Evolutionary conservation across 2,329 filamentous ascomycete genomes (phyloP), one percentile per base, ranked within the genome.

Genomic region (Pezicula radicicola): DNA sequence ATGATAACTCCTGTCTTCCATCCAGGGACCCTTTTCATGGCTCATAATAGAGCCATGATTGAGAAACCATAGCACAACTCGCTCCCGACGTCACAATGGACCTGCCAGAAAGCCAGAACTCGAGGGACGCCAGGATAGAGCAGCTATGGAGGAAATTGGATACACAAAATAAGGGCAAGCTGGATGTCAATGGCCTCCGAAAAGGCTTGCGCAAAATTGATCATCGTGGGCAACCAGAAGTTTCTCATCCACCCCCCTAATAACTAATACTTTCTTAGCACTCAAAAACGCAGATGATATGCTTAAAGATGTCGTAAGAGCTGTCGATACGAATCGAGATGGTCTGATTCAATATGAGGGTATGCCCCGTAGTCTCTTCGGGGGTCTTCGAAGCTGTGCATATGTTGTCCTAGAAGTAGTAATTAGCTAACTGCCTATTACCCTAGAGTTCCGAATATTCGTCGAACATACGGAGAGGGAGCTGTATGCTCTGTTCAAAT

Each of bases 251-350:
- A 40, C 41, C 30, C 27, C 27, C 43, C 42, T 46, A 48, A 40
- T 53, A 57, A 64, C 61, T 67, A 55, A 63, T 56, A 52, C 46
- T 18, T 12, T 42, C 43, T 37, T 53, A 86, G 84, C 87, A 57
- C 73, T 99, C 66, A 96, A 97, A 76, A 94, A 97, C 78, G 94
- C 94, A 67, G 89, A 96, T 70, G 77, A 82, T 36, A 84, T 97
- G 76, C 79, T 99, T 56, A 81, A 83, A 66, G 85, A 88, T 65
- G 88, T 97, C 52, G 80, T 97, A 67, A 78, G 80, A 58, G 81
- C 87, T 55, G 91, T 97, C 57, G 94, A 99, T 67, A 88, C 85
- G 52, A 91, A 92, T 66, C 83, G 85, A 25, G 91, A 97, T 70
- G 91, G 93, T 58, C 87, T 85, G 65, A 97, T 99, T 62, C 88